These are phyloP conservation scores for Brassica juncea DNA, from an alignment of 345 rosid genomes.

Conservation along the genomic window DNA sequence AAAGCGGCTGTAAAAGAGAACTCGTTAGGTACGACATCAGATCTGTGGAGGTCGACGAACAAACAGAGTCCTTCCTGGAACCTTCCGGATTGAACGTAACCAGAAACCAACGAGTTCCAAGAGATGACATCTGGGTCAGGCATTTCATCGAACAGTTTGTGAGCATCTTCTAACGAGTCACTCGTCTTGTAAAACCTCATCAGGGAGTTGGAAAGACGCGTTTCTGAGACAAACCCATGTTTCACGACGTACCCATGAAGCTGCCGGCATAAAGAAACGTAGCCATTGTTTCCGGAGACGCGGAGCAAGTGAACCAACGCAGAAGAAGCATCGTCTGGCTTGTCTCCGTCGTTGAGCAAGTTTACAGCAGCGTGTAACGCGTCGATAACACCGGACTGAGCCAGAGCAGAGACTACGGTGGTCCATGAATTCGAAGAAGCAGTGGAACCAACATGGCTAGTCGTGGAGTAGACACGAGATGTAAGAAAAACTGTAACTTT, in stretches of 20 bases:
- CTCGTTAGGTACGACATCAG: conserved; percentile 49
- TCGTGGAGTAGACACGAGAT: conserved; percentile 5
- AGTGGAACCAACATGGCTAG: conserved; percentile 19
- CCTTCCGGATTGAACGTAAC: conserved; percentile 54
- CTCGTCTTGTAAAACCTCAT: conserved; percentile 45
- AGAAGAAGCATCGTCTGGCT: conserved; percentile 46
- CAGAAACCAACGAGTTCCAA: conserved; percentile 76
- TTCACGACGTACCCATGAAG: conserved; percentile 58
- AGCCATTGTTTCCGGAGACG: conserved; percentile 51
- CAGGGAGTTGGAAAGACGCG: conserved; percentile 58
- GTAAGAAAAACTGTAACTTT: conserved; percentile 13
- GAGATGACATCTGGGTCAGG: conserved; percentile 66
- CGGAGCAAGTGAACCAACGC: conserved; percentile 56
- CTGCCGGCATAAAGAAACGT: conserved; percentile 52
- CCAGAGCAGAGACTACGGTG: conserved; percentile 26
- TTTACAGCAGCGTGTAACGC: conserved; percentile 39
- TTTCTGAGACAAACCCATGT: conserved; percentile 63
- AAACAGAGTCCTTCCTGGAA: conserved; percentile 50
- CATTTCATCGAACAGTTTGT: conserved; percentile 72
- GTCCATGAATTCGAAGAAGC: conserved; percentile 33
- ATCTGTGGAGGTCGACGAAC: conserved; percentile 58
- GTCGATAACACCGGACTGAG: conserved; percentile 35
- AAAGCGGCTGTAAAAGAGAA: conserved; percentile 68
- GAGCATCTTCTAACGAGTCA: conserved; percentile 46
- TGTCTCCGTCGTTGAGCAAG: conserved; percentile 42